A percentile compares a stretch with the other conserved stretches of the same genome.
Conservation (phyloP, 2,329 filamentous ascomycete genomes). For the Xylaria sp. region DNA sequence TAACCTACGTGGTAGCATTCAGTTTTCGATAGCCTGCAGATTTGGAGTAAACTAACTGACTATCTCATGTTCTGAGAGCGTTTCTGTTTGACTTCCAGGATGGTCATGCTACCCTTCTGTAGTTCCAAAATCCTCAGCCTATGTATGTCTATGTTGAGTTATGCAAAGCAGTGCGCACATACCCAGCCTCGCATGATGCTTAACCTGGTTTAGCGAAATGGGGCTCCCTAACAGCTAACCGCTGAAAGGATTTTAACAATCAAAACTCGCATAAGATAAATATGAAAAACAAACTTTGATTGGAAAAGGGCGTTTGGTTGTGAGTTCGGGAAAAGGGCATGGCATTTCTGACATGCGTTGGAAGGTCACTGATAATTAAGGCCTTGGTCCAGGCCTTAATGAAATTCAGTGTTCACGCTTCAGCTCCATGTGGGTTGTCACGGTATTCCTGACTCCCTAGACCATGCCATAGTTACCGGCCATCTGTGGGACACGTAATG, state of each 20-base stretch:
- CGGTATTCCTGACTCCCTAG: background rate
- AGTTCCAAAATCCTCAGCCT: background rate
- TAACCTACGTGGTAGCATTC: background rate
- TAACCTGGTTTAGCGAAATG: background rate
- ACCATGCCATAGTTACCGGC: background rate
- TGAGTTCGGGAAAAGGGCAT: background rate
- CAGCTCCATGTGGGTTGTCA: background rate
- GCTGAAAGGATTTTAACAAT: too few species aligned
- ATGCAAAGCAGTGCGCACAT: conserved; percentile 1
- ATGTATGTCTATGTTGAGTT: background rate
- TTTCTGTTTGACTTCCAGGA: background rate
- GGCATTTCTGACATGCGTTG: too few species aligned
- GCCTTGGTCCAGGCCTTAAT: background rate
- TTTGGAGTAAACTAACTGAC: background rate
- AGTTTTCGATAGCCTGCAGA: background rate
- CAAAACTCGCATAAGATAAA: background rate
- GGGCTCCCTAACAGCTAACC: background rate
- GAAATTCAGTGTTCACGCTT: background rate
- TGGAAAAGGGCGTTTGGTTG: background rate
- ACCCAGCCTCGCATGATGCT: background rate
- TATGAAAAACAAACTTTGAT: background rate
- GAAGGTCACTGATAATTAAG: background rate
- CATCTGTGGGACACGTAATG: conserved; percentile 20
- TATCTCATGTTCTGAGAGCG: background rate
- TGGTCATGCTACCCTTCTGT: background rate